These are phyloP conservation scores for Debaryomyces singareniensis DNA, from an alignment of 1,139 yeast genomes.

Conservation along the genomic window DNA sequence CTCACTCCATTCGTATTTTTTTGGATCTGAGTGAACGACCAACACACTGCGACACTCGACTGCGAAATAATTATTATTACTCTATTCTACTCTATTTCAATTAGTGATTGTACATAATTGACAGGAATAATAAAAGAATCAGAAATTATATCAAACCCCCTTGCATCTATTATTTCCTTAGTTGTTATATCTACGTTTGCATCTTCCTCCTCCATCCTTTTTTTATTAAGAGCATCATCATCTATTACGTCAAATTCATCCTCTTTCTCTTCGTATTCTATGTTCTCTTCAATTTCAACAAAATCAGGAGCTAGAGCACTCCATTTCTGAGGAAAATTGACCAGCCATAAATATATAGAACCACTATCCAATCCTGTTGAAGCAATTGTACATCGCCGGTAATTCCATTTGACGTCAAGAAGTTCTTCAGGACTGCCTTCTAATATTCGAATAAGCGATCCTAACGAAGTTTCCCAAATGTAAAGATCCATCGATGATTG, in stretches of 20 bases:
- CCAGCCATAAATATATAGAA: slow-evolving; percentile 74
- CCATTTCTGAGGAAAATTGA: slow-evolving; percentile 88
- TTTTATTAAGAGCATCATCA: slow-evolving; percentile 54
- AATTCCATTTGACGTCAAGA: slow-evolving; percentile 83
- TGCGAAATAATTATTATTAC: not conserved
- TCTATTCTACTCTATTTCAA: not conserved
- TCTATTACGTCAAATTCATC: slow-evolving; percentile 87
- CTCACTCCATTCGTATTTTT: slow-evolving; percentile 8
- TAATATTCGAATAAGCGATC: slow-evolving; percentile 77
- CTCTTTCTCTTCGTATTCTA: slow-evolving; percentile 81
- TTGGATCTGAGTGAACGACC: slow-evolving; percentile 1
- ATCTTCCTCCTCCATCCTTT: slow-evolving; percentile 63
- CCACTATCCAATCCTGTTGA: slow-evolving; percentile 92
- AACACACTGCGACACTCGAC: not conserved
- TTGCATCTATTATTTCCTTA: slow-evolving; percentile 56
- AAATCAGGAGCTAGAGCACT: slow-evolving; percentile 96
- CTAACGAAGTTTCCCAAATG: slow-evolving; percentile 89
- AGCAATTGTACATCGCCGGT: slow-evolving; percentile 64
- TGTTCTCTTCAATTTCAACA: slow-evolving; percentile 89
- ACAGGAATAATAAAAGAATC: slow-evolving; percentile 43
- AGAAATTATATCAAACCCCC: slow-evolving; percentile 49
- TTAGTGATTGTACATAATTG: slow-evolving; percentile 19
- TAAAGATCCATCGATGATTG: slow-evolving; percentile 82
- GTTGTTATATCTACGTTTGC: slow-evolving; percentile 62
- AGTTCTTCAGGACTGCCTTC: slow-evolving; percentile 92